Percentiles rank a stretch among this genome's conserved stretches.
Evolutionary conservation across 116 monocot species (phyloP).

Genomic region (Phalaenopsis hybrid): DNA sequence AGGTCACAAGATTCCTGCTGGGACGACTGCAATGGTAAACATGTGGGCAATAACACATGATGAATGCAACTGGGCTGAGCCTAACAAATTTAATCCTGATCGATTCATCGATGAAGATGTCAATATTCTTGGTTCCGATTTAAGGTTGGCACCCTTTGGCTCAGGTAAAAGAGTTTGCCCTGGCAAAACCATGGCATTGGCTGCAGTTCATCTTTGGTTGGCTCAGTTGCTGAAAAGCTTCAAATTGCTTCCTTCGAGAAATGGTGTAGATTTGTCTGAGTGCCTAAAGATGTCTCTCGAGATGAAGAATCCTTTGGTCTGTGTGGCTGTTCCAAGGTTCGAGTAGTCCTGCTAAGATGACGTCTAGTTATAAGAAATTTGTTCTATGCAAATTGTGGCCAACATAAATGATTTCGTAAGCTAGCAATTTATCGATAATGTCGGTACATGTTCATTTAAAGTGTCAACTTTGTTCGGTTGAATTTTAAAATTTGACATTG

Average conservation of each 20-base stretch:
- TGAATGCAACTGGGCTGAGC: slow-evolving; percentile 33
- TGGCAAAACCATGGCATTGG: slow-evolving; percentile 41
- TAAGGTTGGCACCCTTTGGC: slow-evolving; percentile 62
- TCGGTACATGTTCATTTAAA: no score
- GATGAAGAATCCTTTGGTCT: slow-evolving; percentile 36
- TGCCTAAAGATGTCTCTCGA: slow-evolving; percentile 42
- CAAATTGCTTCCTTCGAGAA: slow-evolving; percentile 19
- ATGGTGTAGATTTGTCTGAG: slow-evolving; percentile 41
- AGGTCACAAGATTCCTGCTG: slow-evolving; percentile 29
- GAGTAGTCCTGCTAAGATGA: no score
- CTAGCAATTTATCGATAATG: no score
- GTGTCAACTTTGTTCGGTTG: no score
- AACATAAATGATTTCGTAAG: no score
- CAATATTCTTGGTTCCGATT: slow-evolving; percentile 38
- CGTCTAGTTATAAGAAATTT: no score
- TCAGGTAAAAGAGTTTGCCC: slow-evolving; percentile 51
- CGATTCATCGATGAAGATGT: slow-evolving; percentile 38
- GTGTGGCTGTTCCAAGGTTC: slow-evolving; percentile 21
- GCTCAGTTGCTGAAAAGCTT: slow-evolving; percentile 47
- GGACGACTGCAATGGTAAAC: slow-evolving; percentile 80
- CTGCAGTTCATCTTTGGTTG: slow-evolving; percentile 41
- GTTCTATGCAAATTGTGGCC: no score
- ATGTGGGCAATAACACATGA: slow-evolving; percentile 79
- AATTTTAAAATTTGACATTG: no score
- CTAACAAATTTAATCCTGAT: slow-evolving; percentile 38